Percentiles rank a stretch among this genome's conserved stretches.
These are phyloP conservation scores for Arxiozyma bovina DNA, from an alignment of 1,139 yeast genomes.

Conservation along the genomic window DNA sequence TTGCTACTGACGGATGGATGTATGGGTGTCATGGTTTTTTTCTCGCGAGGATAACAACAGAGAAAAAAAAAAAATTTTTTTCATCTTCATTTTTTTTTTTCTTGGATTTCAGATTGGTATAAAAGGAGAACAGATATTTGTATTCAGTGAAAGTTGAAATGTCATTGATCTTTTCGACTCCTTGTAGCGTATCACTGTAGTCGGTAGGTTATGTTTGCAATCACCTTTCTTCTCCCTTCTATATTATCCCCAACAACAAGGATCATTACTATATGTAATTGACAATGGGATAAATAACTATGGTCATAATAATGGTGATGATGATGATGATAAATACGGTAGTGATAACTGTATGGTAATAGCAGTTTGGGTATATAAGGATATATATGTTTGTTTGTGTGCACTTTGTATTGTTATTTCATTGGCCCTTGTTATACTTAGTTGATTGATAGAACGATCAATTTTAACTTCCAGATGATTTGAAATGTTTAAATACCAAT, in stretches of 20 bases:
- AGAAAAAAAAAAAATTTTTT: too few relatives aligned
- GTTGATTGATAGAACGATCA: background rate
- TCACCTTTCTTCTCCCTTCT: too few relatives aligned
- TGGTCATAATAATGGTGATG: too few relatives aligned
- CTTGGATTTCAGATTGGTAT: background rate
- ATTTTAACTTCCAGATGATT: constrained; percentile 1
- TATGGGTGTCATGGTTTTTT: background rate
- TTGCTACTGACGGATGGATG: background rate
- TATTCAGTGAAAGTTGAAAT: too few relatives aligned
- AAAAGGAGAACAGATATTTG: background rate
- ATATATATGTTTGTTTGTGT: too few relatives aligned
- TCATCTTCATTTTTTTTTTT: background rate
- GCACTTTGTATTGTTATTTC: background rate
- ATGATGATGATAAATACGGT: background rate
- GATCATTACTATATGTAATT: too few relatives aligned
- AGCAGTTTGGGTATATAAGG: background rate
- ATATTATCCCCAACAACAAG: too few relatives aligned
- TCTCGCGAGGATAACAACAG: background rate
- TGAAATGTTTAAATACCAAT: constrained; percentile 27
- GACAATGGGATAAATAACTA: background rate
- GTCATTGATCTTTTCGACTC: too few relatives aligned
- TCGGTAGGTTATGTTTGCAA: too few relatives aligned
- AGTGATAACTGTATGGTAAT: background rate
- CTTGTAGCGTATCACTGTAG: too few relatives aligned
- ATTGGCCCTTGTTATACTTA: too few relatives aligned